Conservation (phyloP, 179 eudicot species). For the Beta corolliflora region DNA sequence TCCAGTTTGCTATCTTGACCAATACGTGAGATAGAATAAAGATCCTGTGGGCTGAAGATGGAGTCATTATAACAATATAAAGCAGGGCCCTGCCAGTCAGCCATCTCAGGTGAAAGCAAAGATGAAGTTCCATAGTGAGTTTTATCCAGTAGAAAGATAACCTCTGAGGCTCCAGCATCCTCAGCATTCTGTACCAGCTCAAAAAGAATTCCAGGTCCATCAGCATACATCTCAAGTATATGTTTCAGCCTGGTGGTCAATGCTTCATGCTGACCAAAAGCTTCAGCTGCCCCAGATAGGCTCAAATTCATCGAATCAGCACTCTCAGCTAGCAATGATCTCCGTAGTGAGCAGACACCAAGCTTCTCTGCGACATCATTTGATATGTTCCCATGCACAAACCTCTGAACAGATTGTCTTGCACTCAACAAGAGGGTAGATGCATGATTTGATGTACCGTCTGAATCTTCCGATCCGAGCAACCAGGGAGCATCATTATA, state of each 20-base stretch:
- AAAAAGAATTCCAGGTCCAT: slow-evolving; percentile 97
- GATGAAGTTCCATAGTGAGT: slow-evolving; percentile 97
- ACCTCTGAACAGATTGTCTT: slow-evolving; percentile 69
- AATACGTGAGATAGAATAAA: slow-evolving; percentile 95
- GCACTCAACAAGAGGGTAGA: slow-evolving; percentile 49
- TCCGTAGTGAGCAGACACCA: slow-evolving; percentile 94
- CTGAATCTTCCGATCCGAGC: slow-evolving; percentile 80
- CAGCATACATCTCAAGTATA: slow-evolving; percentile 99
- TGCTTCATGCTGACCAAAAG: slow-evolving; percentile 99
- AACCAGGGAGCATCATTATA: slow-evolving; percentile 99
- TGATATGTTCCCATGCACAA: slow-evolving; percentile 96
- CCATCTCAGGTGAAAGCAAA: slow-evolving; percentile 99
- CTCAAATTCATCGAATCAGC: slow-evolving; percentile 98
- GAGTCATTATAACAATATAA: slow-evolving; percentile 96
- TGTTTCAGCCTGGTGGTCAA: slow-evolving; percentile 97
- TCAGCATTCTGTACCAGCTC: slow-evolving; percentile 99
- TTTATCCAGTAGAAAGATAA: slow-evolving; percentile 83
- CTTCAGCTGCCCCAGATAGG: slow-evolving; percentile 98
- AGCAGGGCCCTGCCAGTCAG: slow-evolving; percentile 99
- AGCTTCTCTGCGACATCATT: slow-evolving; percentile 98
- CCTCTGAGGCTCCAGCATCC: slow-evolving; percentile 97
- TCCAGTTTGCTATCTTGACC: slow-evolving; percentile 99
- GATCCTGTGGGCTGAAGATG: slow-evolving; percentile 89
- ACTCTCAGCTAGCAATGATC: slow-evolving; percentile 97
- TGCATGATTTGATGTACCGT: slow-evolving; percentile 46